Evolutionary conservation across 2,329 filamentous ascomycete species (phyloP).

Genomic region (Botrytis aclada): DNA sequence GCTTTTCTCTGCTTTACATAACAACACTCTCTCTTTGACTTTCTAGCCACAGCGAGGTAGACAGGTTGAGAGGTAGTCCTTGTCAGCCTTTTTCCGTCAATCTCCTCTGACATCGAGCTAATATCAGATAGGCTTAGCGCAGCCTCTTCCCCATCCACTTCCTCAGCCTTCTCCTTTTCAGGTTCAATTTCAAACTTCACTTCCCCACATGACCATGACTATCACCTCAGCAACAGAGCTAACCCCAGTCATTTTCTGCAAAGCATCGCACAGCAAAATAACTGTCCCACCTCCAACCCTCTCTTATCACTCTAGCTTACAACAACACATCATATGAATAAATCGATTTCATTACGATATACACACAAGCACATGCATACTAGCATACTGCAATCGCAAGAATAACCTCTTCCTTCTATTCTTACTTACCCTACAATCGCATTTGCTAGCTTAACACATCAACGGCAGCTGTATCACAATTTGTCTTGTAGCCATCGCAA

Average conservation of each 20-base stretch:
- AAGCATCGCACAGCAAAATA: constrained; percentile 1
- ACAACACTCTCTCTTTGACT: not conserved
- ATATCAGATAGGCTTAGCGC: not conserved
- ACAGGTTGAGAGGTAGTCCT: not conserved
- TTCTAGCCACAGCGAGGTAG: not conserved
- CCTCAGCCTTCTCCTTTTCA: not conserved
- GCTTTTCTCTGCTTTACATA: not conserved
- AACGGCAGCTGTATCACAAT: not conserved
- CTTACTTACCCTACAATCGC: not conserved
- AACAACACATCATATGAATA: not conserved
- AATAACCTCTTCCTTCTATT: not conserved
- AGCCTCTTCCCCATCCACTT: not conserved
- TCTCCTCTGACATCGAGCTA: not conserved
- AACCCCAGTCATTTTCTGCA: constrained; percentile 7
- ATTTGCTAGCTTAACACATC: not conserved
- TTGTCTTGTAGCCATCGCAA: not conserved
- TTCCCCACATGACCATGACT: not conserved
- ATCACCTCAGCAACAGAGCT: constrained; percentile 12
- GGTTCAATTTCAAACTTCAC: not conserved
- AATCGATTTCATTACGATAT: not conserved
- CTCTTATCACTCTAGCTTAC: not conserved
- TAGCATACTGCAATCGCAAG: not conserved
- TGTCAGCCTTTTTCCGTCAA: not conserved
- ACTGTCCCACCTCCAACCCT: not conserved
- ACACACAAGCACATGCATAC: not conserved